Percentiles rank a stretch among this genome's conserved stretches.
These are phyloP conservation scores for Acer saccharum DNA, from an alignment of 345 rosid species.

Conservation along the genomic window DNA sequence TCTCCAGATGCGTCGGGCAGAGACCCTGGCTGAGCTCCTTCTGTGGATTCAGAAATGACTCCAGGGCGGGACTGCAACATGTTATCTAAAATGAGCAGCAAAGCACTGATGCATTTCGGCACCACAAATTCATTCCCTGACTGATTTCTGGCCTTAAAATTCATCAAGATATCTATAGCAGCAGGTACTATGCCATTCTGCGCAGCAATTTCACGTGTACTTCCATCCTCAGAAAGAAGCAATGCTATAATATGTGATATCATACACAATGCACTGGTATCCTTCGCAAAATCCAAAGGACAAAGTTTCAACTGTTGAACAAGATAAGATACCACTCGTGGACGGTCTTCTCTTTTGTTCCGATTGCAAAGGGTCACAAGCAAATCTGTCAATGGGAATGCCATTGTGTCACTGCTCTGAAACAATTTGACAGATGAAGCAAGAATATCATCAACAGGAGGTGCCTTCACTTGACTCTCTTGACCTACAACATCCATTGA, in stretches of 20 bases:
- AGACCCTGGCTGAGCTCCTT: constrained; percentile 53
- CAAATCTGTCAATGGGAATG: constrained; percentile 86
- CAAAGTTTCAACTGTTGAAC: constrained; percentile 85
- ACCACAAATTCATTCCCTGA: constrained; percentile 51
- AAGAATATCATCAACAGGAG: constrained; percentile 90
- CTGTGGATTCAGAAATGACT: constrained; percentile 47
- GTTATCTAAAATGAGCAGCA: constrained; percentile 80
- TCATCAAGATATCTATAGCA: constrained; percentile 67
- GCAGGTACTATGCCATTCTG: constrained; percentile 65
- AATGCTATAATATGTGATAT: constrained; percentile 83
- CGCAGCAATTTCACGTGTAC: constrained; percentile 76
- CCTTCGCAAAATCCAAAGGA: constrained; percentile 65
- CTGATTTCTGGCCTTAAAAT: constrained; percentile 58
- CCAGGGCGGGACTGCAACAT: constrained; percentile 75
- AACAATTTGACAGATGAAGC: constrained; percentile 75
- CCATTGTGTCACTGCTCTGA: constrained; percentile 68
- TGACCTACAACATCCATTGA: constrained; percentile 51
- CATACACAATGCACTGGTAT: constrained; percentile 70
- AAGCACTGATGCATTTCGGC: constrained; percentile 84
- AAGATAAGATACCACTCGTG: constrained; percentile 72
- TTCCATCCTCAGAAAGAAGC: constrained; percentile 82
- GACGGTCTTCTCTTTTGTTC: constrained; percentile 88
- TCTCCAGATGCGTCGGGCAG: constrained; percentile 46
- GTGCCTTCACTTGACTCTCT: constrained; percentile 58
- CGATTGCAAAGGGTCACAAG: constrained; percentile 85